Evolutionary conservation across 2,329 filamentous ascomycete genomes (phyloP), one percentile per base, ranked within the genome.

Genomic region (Aspergillus sp.): DNA sequence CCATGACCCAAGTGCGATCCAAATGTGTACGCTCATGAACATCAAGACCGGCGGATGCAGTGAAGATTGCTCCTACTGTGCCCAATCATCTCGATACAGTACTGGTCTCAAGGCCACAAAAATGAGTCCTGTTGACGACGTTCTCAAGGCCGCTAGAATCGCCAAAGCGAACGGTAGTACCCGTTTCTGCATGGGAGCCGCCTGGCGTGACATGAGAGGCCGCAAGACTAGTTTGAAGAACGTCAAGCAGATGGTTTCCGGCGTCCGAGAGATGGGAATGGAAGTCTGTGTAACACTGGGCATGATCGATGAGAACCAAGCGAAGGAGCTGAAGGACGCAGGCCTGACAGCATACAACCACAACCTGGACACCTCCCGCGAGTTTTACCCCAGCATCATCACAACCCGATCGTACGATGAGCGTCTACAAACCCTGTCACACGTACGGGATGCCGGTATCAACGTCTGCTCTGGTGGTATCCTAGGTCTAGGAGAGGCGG

Each of bases 21-120:
- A 97, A 78, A 90, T 96, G 79, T 97, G 93, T 81, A 97, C 93
- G 0, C 83, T 97, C 61, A 96, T 96, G 91, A 96, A 96, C 83
- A 97, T 97, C 82, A 97, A 97, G 76, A 96, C 92, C 8, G 93
- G 93, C 58, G 93, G 93, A 52, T 97, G 93, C 79, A 92, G 87
- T 69, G 93, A 96, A 77, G 93, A 97, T 78, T 97, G 93, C 80
- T 92, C 90, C 25, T 97, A 97, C 85, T 96, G 92, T 77, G 91
- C 92, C 2, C 92, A 96, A 78, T 93, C 92, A 4, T 92, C 91
- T 6, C 89, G 91, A 28, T 90, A 96, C 84, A 78, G 83, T 68
- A 88, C 93, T 4, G 91, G 92, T 7, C 84, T 96, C 34, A 86
- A 91, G 73, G 91, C 93, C 11, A 91, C 90, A 64, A 91, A 91